Evolutionary conservation across 495 filamentous ascomycete species (phyloP), one percentile per base, ranked within the genome.

Genomic region (Staphylotrichum tortipilum): DNA sequence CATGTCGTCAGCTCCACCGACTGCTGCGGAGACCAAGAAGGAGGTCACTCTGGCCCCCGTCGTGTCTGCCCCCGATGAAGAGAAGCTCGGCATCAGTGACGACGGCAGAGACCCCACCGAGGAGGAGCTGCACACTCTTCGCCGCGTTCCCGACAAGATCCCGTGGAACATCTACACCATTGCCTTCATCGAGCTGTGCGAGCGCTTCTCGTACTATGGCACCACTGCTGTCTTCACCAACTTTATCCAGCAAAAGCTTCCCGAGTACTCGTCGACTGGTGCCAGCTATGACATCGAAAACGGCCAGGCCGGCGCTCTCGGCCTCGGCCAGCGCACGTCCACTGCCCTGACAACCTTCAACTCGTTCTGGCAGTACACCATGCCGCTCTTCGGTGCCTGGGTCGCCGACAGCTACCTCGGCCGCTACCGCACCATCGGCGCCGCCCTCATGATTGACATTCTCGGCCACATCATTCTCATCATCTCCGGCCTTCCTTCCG

Each of bases 181-280:
- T 45, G 84, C 81, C 18, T 82, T 88, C 54, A 77, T 87, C 41
- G 86, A 90, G 66, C 63, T 88, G 49, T 84, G 79, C 68, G 86
- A 90, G 70, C 81, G 85, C 30, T 86, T 88, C 68, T 83, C 81
- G 8, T 89, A 85, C 70, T 88, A 88, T 61, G 86, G 85, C 46
- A 85, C 82, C 12, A 84, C 78, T 18, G 80, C 78, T 33, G 81
- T 88, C 40, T 61, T 57, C 22, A 61, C 55, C 52, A 61, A 61
- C 58, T 89, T 83, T 72, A 81, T 88, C 55, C 81, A 86, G 58
- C 74, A 81, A 44, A 69, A 76, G 31, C 75, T 85, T 15, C 83
- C 83, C 3, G 29, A 34, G 0, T 75, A 70, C 10, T 85, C 82
- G 3, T 68, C 59, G 4, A 80, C 82, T n/a, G 84, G 85, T 49